Evolutionary conservation across 495 filamentous ascomycete species (phyloP), one percentile per base, ranked within the genome.

Genomic region (Hypoxylon lenormandii): DNA sequence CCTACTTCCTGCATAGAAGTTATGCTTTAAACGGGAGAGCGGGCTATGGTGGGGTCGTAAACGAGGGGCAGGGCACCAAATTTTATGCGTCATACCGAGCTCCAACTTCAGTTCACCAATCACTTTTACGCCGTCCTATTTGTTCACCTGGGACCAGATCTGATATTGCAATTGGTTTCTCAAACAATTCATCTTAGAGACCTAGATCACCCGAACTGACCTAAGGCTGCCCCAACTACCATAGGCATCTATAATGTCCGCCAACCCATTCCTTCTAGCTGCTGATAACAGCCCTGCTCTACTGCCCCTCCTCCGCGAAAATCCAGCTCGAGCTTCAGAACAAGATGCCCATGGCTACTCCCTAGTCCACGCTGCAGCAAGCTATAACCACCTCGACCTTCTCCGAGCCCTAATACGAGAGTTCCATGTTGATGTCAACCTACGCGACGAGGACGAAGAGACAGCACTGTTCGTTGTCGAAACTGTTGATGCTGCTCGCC

Each of bases 331-430:
- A 55, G 92, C 92, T 13, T 83, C 87, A 6, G 73, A 79, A 23
- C 91, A 92, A 72, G 92, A 96, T 76, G 85, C 89, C 61, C 88
- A 92, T 65, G 92, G 92, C 63, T 97, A 98, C 81, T 96, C 94
- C 13, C 85, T 97, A 18, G 80, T 98, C 18, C 95, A 98, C 77
- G 96, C 95, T 19, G 91, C 94, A 5, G 87, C 90, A 28, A 97
- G 94, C 64, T 98, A 98, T 83, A 89, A 88, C 73, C 92, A 97
- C 67, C 78, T 89, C 30, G 86, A 89, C 53, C 89, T 98, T 22
- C 87, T 97, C 6, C 89, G 89, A 43, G 79, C 87, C 0, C 86
- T 98, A 1, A 85, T 96, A n/a, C 80, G 83, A 30, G 91, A 91
- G 12, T 93, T 91, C 78, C 79, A 89, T 19, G 92, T 92, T 8